Evolutionary conservation across 2,329 filamentous ascomycete genomes (phyloP).

Genomic region (Clarireedia monteithiana): DNA sequence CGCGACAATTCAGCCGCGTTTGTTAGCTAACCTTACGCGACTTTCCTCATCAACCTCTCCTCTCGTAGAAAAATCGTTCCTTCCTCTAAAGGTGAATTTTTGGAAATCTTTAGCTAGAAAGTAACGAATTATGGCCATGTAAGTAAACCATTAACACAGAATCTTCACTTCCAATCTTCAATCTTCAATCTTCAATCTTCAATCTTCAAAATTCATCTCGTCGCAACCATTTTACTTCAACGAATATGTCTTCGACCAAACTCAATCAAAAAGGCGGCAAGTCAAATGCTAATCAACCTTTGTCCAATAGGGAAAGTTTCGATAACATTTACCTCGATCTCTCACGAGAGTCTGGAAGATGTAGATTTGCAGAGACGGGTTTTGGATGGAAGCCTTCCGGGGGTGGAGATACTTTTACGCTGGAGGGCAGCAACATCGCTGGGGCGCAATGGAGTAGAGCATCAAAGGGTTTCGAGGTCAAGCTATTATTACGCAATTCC

Average conservation of each 20-base stretch:
- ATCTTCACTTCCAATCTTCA: too few relatives aligned
- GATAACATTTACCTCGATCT: constrained; percentile 96
- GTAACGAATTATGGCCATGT: constrained; percentile 8
- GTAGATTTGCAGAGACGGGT: constrained; percentile 88
- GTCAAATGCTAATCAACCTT: too few relatives aligned
- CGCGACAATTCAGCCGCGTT: too few relatives aligned
- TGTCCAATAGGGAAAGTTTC: constrained; percentile 67
- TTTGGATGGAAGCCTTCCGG: constrained; percentile 89
- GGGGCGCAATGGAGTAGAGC: constrained; percentile 92
- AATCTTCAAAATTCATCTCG: too few relatives aligned
- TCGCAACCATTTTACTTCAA: too few relatives aligned
- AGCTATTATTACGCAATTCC: constrained; percentile 76
- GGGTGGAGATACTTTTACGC: constrained; percentile 86
- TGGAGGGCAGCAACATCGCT: constrained; percentile 78
- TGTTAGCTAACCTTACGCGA: not conserved
- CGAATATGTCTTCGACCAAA: too few relatives aligned
- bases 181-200: too few relatives aligned
- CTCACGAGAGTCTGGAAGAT: constrained; percentile 86
- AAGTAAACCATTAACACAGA: not conserved
- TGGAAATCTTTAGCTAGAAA: too few relatives aligned
- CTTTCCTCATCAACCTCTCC: not conserved
- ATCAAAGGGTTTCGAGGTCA: constrained; percentile 86
- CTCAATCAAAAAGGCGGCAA: too few relatives aligned
- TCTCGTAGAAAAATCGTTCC: constrained; percentile 1
- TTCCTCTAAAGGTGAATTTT: not conserved